Conservation (phyloP, 1,139 yeast genomes). For the Arxiozyma telluris region DNA sequence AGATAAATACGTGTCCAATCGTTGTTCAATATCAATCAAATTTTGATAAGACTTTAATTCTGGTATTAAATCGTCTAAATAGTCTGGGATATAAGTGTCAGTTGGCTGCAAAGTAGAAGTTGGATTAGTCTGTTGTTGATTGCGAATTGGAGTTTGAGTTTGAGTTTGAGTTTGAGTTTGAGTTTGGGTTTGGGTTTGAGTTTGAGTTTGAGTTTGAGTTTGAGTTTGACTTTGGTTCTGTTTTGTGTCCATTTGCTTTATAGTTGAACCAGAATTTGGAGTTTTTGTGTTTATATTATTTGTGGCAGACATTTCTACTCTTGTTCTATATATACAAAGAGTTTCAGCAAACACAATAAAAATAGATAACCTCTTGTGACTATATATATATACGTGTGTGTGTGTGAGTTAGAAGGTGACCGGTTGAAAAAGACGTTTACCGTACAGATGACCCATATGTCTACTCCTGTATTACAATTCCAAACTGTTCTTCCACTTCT, state of each 20-base stretch:
- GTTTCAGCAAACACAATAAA: neutral
- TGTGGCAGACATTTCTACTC: neutral
- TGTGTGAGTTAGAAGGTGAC: no score
- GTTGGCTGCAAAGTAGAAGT: conserved; percentile 43
- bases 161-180: neutral
- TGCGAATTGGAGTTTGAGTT: neutral
- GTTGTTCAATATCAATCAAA: conserved; percentile 67
- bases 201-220: neutral
- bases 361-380: neutral
- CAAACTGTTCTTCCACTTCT: no score
- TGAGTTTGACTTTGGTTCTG: neutral
- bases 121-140: conserved; percentile 21
- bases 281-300: neutral
- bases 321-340: neutral
- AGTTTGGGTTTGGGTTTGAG: no score
- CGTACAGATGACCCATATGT: no score
- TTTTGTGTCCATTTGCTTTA: neutral
- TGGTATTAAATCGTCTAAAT: conserved; percentile 56
- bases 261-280: neutral
- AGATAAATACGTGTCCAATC: conserved; percentile 70
- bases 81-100: conserved; percentile 56
- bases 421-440: no score
- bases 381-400: neutral
- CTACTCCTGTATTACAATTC: no score
- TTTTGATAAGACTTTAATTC: conserved; percentile 64